Evolutionary conservation across 1,284 basidiomycete genomes (phyloP).

Genomic region (Naganishia liquefaciens): DNA sequence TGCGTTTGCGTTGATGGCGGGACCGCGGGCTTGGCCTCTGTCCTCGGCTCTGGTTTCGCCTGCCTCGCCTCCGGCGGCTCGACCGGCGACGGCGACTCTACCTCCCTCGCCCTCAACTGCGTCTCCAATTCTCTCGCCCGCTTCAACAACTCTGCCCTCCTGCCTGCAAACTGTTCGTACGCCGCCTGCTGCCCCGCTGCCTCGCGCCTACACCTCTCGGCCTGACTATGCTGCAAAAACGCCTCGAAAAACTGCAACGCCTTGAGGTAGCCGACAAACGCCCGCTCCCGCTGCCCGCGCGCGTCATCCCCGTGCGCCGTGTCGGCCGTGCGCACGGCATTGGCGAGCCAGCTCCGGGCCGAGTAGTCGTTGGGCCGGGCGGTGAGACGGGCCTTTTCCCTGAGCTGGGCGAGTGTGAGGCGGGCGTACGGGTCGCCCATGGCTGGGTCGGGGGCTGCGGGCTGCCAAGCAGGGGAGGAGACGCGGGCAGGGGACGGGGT

Average conservation of each 20-base stretch:
- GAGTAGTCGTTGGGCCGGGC: slow-evolving; percentile 36
- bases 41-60: slow-evolving; percentile 5
- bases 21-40: slow-evolving; percentile 26
- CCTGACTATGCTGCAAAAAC: slow-evolving; percentile 31
- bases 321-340: slow-evolving; percentile 45
- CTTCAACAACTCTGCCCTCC: slow-evolving; percentile 42
- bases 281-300: slow-evolving; percentile 39
- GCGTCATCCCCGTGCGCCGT: slow-evolving; percentile 46
- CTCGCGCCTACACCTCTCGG: slow-evolving; percentile 35
- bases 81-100: slow-evolving; percentile 31
- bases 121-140: slow-evolving; percentile 47
- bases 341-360: slow-evolving; percentile 48
- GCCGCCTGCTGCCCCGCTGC: slow-evolving; percentile 40
- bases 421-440: slow-evolving; percentile 29
- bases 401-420: slow-evolving; percentile 39
- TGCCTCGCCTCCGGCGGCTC: slow-evolving; percentile 28
- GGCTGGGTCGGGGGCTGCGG: neutral
- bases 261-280: slow-evolving; percentile 47
- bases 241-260: slow-evolving; percentile 40
- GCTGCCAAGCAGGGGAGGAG: neutral
- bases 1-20: neutral
- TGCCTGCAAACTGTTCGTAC: slow-evolving; percentile 47
- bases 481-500: neutral
- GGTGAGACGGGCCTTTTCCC: slow-evolving; percentile 37
- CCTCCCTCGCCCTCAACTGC: slow-evolving; percentile 40